These are phyloP conservation scores for Paramecium sonneborni DNA, from an alignment of 73 alveolate genomes.

Conservation along the genomic window DNA sequence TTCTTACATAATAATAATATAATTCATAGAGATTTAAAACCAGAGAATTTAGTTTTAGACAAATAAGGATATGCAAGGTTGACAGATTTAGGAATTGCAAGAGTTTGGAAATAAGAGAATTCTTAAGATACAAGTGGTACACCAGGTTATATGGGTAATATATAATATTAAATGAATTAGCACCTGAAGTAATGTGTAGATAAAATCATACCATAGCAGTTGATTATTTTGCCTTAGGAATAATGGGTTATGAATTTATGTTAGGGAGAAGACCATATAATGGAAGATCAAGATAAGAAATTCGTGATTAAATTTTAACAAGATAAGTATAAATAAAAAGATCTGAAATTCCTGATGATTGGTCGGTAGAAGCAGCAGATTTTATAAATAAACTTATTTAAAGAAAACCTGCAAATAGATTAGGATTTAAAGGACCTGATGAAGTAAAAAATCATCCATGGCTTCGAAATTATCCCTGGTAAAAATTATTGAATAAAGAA, in stretches of 20 bases:
- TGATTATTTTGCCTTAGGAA: constrained; percentile 79
- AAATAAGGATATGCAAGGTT: constrained; percentile 84
- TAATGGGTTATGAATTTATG: constrained; percentile 78
- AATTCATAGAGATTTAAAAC: constrained; percentile 96
- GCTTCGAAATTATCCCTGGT: constrained; percentile 88
- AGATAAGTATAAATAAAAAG: constrained; percentile 79
- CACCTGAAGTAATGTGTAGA: constrained; percentile 78
- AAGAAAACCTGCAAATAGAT: constrained; percentile 85
- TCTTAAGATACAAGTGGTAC: constrained; percentile 97
- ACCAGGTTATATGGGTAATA: constrained; percentile 94
- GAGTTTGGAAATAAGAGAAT: constrained; percentile 82
- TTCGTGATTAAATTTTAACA: constrained; percentile 73
- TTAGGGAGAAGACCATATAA: constrained; percentile 88
- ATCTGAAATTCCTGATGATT: constrained; percentile 88
- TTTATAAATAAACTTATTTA: constrained; percentile 84
- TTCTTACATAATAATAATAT: constrained; percentile 90
- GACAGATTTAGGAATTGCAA: constrained; percentile 96
- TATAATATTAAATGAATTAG: constrained; percentile 30
- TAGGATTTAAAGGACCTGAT: constrained; percentile 84
- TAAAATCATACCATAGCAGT: constrained; percentile 69
- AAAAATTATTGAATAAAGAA: constrained; percentile 81
- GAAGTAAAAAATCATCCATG: constrained; percentile 91
- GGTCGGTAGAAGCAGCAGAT: constrained; percentile 95
- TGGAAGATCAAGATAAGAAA: constrained; percentile 85
- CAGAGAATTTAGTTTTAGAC: constrained; percentile 95